Base-by-base conservation (phyloP, 2,329 filamentous ascomycete species). In the Fusarium veterinarium region DNA sequence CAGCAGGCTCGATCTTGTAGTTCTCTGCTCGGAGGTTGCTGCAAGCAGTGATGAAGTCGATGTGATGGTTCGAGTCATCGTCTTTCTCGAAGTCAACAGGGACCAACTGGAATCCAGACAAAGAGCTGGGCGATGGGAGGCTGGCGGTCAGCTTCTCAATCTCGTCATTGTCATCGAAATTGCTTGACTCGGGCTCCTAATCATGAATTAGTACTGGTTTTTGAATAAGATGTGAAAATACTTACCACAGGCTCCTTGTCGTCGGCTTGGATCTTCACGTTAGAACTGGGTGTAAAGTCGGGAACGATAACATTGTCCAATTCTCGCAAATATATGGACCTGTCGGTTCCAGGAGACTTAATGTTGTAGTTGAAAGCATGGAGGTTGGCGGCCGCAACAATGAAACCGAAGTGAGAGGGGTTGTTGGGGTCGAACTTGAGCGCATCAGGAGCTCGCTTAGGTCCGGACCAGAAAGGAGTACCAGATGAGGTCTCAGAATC, bases 81-180 rank as follows among this genome's bases (percentile, higher is more conserved):
- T 99, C 96, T 87, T 99, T 99, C 84, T 99, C 95, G 78, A 99
- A 99, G 77, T 98, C 96, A 10, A 98, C 96, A 6, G 95, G 93
- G 63, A 91, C 90, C 58, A 99, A 86, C 83, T 95, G 95, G 88
- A 97, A 97, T 38, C 94, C 95, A 31, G 93, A 92, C 55, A 99
- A 85, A 44, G 91, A 90, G 80, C 92, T 95, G 20, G 95, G 91
- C 9, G 91, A 85, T 3, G 96, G 96, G 37, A 99, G 87, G 69
- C 90, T 89, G 20, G 89, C 86, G 20, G 91, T 88, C 53, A 99
- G 90, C 69, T 90, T 88, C 74, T 93, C 85, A 25, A 98, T 84
- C 77, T 95, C 93, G n/a, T 90, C 87, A 51, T 89, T 88, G 76
- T 98, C 95, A 75, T 94, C 91, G 63, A 91, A 90, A 35, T 84